Evolutionary conservation across 2,329 filamentous ascomycete species (phyloP), one percentile per base, ranked within the genome.

Genomic region (Ophiostoma sp.): DNA sequence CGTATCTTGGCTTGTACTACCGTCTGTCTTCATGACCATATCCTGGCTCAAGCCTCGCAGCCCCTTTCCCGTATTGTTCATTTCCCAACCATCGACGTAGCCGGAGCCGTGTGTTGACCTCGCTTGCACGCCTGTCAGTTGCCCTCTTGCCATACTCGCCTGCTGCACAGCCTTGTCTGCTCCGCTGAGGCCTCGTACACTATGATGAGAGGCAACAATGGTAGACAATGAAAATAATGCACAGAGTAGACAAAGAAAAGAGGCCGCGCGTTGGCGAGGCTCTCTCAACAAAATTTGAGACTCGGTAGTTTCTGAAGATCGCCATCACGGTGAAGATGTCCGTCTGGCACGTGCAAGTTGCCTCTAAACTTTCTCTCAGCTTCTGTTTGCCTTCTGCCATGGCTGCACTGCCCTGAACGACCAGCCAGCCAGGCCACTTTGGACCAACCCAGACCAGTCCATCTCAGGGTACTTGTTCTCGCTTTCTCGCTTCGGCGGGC

Each of bases 261-360:
- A 68, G 64, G 64, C 64, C 42, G 64, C 64, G 64, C 45, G 64
- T 50, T 68, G 64, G 42, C 64, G 42, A 68, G 64, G 64, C 64
- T 68, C 25, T 50, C 42, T 68, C 64, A 68, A 68, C 42, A 68
- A 68, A 28, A 31, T 0, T 11, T 2, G 42, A 48, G 17, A 19
- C 42, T 48, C 15, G 42, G 42, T 15, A 48, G 6, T 48, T 15
- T 17, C 19, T 19, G 3, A 15, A 17, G 42, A 19, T 68, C 25
- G 25, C 17, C 42, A 50, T 42, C 61, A 28, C 11, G n/a, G 28
- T 33, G 25, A 50, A 48, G 64, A 31, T 50, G 25, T 33, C 17
- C 17, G 64, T 50, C 25, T 50, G 42, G 25, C 64, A 68, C 39
- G 45, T 68, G 63, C 42, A 4, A 64, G 31, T 68, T 33, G 42